Evolutionary conservation across 257 asterid genomes (phyloP).

Genomic region (Scutellaria barbata): DNA sequence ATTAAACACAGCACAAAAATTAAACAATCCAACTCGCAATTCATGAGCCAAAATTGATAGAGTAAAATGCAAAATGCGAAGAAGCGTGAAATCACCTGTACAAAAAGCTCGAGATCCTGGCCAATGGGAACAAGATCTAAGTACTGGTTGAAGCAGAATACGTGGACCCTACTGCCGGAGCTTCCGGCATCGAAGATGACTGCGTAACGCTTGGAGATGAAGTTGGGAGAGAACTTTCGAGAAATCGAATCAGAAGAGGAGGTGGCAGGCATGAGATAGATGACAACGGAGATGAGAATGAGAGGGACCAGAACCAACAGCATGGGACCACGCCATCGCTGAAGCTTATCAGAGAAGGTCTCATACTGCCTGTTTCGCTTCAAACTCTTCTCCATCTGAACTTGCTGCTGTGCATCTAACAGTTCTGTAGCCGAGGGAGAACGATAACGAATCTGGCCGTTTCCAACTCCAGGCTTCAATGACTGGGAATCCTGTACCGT

Average conservation of each 20-base stretch:
- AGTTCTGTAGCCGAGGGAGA: slow-evolving; percentile 95
- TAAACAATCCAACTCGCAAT: not conserved
- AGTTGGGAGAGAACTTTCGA: slow-evolving; percentile 48
- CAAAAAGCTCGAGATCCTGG: slow-evolving; percentile 77
- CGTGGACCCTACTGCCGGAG: slow-evolving; percentile 93
- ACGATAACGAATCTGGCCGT: slow-evolving; percentile 91
- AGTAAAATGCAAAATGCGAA: not conserved
- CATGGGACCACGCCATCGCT: slow-evolving; percentile 66
- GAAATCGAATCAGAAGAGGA: slow-evolving; percentile 45
- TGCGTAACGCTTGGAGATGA: slow-evolving; percentile 58
- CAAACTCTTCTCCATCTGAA: slow-evolving; percentile 69
- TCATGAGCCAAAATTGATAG: not conserved
- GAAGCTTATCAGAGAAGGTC: slow-evolving; percentile 63
- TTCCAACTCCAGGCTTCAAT: slow-evolving; percentile 66
- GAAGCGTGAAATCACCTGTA: slow-evolving; percentile 58
- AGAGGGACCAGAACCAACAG: slow-evolving; percentile 72
- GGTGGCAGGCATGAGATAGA: slow-evolving; percentile 49
- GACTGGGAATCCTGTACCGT: slow-evolving; percentile 48
- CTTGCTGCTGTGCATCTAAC: slow-evolving; percentile 61
- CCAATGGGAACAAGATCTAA: slow-evolving; percentile 86
- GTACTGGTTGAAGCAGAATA: slow-evolving; percentile 67
- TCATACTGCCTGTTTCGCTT: slow-evolving; percentile 60
- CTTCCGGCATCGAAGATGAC: slow-evolving; percentile 94
- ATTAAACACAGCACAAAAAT: not conserved
- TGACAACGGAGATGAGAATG: slow-evolving; percentile 49